Evolutionary conservation across 345 rosid species (phyloP).

Genomic region (Rhodomyrtus tomentosa): DNA sequence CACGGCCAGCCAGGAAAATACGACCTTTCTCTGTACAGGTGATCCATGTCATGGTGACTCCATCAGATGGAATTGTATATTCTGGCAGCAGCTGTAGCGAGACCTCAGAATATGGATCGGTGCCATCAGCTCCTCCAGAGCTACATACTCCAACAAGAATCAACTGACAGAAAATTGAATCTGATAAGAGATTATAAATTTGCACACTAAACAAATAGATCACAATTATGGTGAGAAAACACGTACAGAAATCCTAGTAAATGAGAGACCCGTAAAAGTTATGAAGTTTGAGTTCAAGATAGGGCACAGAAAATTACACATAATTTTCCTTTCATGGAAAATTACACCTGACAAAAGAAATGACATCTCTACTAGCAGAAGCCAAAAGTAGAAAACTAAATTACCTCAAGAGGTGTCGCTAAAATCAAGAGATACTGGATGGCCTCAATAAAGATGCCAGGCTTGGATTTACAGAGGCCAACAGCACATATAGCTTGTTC

Average conservation of each 20-base stretch:
- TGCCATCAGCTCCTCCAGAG: slow-evolving; percentile 67
- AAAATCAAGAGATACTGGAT: slow-evolving; percentile 78
- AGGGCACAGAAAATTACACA: background rate
- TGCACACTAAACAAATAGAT: background rate
- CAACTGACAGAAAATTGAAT: slow-evolving; percentile 40
- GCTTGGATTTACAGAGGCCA: slow-evolving; percentile 77
- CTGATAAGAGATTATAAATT: slow-evolving; percentile 6
- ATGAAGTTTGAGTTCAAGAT: background rate
- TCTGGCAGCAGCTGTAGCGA: slow-evolving; percentile 87
- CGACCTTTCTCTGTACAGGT: slow-evolving; percentile 78
- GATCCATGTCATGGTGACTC: slow-evolving; percentile 86
- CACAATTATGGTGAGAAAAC: background rate
- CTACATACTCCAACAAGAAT: slow-evolving; percentile 95
- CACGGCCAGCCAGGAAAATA: slow-evolving; percentile 88
- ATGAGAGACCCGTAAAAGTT: background rate
- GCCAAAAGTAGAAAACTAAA: background rate
- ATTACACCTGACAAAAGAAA: background rate
- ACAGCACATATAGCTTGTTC: slow-evolving; percentile 97
- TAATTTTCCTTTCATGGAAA: background rate
- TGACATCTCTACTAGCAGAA: background rate
- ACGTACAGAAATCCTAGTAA: background rate
- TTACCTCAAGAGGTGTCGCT: slow-evolving; percentile 92
- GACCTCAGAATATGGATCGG: slow-evolving; percentile 90
- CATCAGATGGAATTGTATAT: slow-evolving; percentile 82
- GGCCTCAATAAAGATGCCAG: slow-evolving; percentile 89